A percentile compares a stretch with the other conserved stretches of the same genome.
Conservation (phyloP, 768 basidiomycete genomes). For the Podaxis pistillaris region DNA sequence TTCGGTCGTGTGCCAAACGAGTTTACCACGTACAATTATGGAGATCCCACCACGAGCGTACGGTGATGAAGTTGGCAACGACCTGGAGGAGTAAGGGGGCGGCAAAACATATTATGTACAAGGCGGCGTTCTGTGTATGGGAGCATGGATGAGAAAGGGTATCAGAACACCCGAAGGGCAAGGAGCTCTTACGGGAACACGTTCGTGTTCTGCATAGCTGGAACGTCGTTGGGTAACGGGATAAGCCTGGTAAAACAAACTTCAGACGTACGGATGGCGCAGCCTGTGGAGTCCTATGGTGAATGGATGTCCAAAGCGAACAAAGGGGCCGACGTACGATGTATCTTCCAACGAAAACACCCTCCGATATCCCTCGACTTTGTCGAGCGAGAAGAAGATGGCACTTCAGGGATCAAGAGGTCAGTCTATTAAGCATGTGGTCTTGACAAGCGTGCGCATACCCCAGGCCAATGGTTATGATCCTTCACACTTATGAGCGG, state of each 20-base stretch:
- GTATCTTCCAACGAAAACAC: constrained; percentile 78
- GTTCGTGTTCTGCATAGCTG: constrained; percentile 73
- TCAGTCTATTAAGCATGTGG: background rate
- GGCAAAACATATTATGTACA: constrained; percentile 53
- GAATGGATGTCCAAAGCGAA: constrained; percentile 15
- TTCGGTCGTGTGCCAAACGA: background rate
- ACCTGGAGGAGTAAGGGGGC: constrained; percentile 72
- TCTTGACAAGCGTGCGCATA: constrained; percentile 32
- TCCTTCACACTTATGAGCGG: constrained; percentile 39
- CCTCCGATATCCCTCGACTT: constrained; percentile 70
- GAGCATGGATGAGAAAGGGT: background rate
- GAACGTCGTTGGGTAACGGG: background rate
- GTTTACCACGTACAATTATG: constrained; percentile 56
- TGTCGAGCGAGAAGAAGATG: constrained; percentile 60
- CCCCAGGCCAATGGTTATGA: constrained; percentile 66
- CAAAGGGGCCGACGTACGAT: constrained; percentile 46
- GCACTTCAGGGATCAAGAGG: constrained; percentile 36
- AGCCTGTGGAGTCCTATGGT: constrained; percentile 28
- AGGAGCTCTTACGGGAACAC: constrained; percentile 60
- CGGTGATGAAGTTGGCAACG: constrained; percentile 64
- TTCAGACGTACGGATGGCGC: constrained; percentile 36
- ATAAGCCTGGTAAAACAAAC: constrained; percentile 3
- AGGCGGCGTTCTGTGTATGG: constrained; percentile 37
- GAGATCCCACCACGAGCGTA: constrained; percentile 87
- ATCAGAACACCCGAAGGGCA: constrained; percentile 12